Base-by-base conservation (phyloP, 305 asterid genomes). In the Petunia hybrid region DNA sequence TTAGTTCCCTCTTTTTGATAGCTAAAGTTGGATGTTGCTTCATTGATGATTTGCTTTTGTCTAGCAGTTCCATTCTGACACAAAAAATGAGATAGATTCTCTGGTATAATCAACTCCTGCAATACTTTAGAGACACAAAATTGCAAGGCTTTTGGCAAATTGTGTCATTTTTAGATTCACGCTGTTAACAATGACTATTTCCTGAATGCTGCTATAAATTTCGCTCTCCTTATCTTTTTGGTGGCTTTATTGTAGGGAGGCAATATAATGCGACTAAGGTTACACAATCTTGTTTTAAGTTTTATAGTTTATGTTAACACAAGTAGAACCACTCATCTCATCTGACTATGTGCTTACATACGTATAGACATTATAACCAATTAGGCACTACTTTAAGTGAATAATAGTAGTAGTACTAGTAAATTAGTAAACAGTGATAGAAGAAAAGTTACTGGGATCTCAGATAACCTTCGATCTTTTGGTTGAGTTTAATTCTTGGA, bases 1-100 rank as follows among this genome's bases (percentile, higher is more conserved):
- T 59, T 35, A 70, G 13, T 22, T 80, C 35, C 62, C 41, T 45
- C 75, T 22, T 62, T 62, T 78, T 35, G 8, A 36, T 53, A 51
- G 38, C 63, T 73, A 53, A 73, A 36, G 63, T 51, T 73, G 38
- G 48, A 73, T 51, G 51, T 51, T 73, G 78, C 64, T 73, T 53
- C 64, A 53, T 9, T 6, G 7, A 7, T 36, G 38, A 3, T 53
- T 3, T 74, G 13, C 64, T 31, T 36, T 14, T 53, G 53, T 51
- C 2, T 74, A 13, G 38, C 36, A 13, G 64, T 36, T 36, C 14
- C 36, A 13, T 53, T 2, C 45, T 67, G 74, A 66, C 74, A 40
- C 74, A 66, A 66, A 66, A 65, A 42, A 68, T 68, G 76, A n/a
- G 53, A 53, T 41, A 41, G 38, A n/a, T 67, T 36, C 42, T 10